Evolutionary conservation across 495 filamentous ascomycete genomes (phyloP), one percentile per base, ranked within the genome.

Genomic region (Penicillium argentinense): DNA sequence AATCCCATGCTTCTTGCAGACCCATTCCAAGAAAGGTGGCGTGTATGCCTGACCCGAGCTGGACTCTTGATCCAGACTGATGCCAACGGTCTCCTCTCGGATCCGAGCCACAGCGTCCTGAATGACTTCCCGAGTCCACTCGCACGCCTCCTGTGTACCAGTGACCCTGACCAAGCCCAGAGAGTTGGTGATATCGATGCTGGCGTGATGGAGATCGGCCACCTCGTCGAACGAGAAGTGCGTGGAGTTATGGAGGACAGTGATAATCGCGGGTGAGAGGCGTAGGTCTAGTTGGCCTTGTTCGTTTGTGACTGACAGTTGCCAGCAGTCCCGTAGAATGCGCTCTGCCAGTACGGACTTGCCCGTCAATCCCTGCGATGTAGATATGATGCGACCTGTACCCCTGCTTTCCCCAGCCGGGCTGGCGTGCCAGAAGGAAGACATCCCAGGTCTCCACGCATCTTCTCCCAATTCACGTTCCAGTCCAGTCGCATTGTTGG

Each of bases 241-340:
- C 18, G 64, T 44, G 18, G 63, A 59, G 39, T 56, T 50, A 2
- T 63, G 27, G 6, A 71, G 65, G 26, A 74, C 36, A 6, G 51
- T 48, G 13, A 71, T 36, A 4, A 42, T 45, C 25, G 43, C 41
- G 23, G 54, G 42, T 22, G 60, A 54, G 11, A 77, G 34, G 9
- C 42, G 56, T 12, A 77, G 60, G 21, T 76, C 73, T 21, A 76
- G 17, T 42, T 71, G 68, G 9, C 75, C 75, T 27, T 68, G 26
- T 41, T 75, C 69, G 19, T 60, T 54, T n/a, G 30, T 30, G 12
- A 69, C 38, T 6, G 53, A 64, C 22, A 79, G 42, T 17, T 72
- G 45, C 75, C 75, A 79, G 42, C 62, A 68, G 14, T 71, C 64
- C 9, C 70, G 62, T 37, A 76, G 54, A 23, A 79, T 69, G 14